Percentiles rank a stretch among this genome's conserved stretches.
Conservation (phyloP, 2,329 filamentous ascomycete species). For the Macroventuria anomochaeta region DNA sequence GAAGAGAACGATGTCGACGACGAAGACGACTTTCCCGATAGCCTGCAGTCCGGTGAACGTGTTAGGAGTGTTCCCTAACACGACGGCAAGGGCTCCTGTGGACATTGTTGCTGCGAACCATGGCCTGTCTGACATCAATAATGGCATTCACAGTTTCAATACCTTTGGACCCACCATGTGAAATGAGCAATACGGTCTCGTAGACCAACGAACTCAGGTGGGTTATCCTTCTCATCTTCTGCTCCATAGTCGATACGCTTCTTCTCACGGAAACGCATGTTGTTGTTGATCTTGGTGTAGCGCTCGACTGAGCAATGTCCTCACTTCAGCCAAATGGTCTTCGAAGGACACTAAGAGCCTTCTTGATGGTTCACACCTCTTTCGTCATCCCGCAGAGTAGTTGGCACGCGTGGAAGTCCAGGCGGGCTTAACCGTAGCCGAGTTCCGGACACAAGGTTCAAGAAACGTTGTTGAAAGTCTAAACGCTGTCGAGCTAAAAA, state of each 20-base stretch:
- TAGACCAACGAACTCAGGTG: constrained; percentile 27
- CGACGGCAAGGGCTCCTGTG: constrained; percentile 71
- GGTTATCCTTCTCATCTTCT: constrained; percentile 21
- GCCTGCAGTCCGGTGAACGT: constrained; percentile 69
- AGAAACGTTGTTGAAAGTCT: neutral
- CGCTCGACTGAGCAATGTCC: neutral
- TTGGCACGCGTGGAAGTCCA: constrained; percentile 9
- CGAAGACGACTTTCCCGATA: constrained; percentile 71
- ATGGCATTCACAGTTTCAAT: neutral
- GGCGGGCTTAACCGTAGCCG: constrained; percentile 11
- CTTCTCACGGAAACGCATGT: constrained; percentile 32
- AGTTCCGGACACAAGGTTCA: constrained; percentile 8
- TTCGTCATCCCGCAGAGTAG: constrained; percentile 17
- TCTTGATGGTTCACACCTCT: neutral
- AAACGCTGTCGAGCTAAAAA: neutral
- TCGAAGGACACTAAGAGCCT: neutral
- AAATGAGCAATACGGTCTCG: constrained; percentile 36
- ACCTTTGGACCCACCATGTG: constrained; percentile 24
- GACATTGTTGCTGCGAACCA: constrained; percentile 78
- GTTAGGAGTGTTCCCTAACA: constrained; percentile 66
- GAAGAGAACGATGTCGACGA: constrained; percentile 72
- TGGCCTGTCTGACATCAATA: constrained; percentile 17
- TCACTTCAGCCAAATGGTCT: neutral
- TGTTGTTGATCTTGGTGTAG: neutral
- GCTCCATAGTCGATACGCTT: constrained; percentile 17